A percentile compares a stretch with the other conserved stretches of the same genome.
phyloP scores from a whole-genome alignment of 805 yeast genomes.

The Candida verbasci region DNA sequence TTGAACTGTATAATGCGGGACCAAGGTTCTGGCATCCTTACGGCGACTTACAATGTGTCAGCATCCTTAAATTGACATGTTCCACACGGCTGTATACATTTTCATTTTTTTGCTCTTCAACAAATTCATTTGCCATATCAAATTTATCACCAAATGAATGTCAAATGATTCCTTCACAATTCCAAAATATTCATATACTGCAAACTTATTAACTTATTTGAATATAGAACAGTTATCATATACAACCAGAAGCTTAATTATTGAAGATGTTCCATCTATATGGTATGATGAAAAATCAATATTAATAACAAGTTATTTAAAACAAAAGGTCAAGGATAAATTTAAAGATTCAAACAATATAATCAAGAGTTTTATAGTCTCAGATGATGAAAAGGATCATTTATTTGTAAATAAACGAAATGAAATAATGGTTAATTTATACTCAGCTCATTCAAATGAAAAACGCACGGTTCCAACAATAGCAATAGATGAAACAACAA shows the following conservation, averaged over 20 bases:
- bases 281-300: conserved; percentile 7
- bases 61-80: too few species aligned
- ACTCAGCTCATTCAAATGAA: neutral
- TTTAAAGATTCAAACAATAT: conserved; percentile 4
- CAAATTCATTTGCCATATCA: neutral
- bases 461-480: neutral
- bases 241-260: neutral
- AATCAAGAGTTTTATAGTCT: conserved; percentile 2
- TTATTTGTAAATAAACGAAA: neutral
- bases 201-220: conserved; percentile 3
- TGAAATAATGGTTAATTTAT: neutral
- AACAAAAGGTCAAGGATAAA: conserved; percentile 5
- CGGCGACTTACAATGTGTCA: too few species aligned
- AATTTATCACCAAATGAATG: too few species aligned
- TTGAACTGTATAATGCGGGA: too few species aligned
- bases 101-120: neutral
- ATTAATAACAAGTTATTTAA: conserved; percentile 5
- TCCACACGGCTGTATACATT: conserved; percentile 3
- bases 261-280: conserved; percentile 5
- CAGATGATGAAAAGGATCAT: neutral
- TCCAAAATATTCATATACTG: conserved; percentile 7
- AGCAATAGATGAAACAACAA: neutral
- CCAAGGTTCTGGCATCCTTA: too few species aligned
- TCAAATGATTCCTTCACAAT: conserved; percentile 6
- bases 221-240: conserved; percentile 2